phyloP scores from a whole-genome alignment of 1,139 yeast species.

The Ogataea hybrid region DNA sequence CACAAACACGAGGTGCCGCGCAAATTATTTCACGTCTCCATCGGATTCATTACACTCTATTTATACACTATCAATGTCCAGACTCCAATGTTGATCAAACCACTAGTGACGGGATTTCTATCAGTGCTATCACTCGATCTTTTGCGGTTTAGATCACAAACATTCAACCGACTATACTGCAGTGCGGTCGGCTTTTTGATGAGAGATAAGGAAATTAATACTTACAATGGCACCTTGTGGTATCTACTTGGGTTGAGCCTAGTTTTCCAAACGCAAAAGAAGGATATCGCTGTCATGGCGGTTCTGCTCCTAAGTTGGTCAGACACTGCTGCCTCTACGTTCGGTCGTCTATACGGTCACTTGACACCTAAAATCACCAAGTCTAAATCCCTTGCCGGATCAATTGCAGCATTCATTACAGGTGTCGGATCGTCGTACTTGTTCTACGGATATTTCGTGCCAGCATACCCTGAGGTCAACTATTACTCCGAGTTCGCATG shows the following conservation, averaged over 20 bases:
- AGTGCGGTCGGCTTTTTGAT: constrained; percentile 71
- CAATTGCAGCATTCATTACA: constrained; percentile 76
- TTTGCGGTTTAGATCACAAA: constrained; percentile 59
- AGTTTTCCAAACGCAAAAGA: constrained; percentile 68
- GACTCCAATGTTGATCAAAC: constrained; percentile 55
- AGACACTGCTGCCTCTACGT: constrained; percentile 94
- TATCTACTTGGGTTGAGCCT: constrained; percentile 74
- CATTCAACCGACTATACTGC: constrained; percentile 64
- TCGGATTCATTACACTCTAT: constrained; percentile 76
- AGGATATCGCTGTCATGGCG: constrained; percentile 77
- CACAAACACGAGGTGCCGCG: constrained; percentile 84
- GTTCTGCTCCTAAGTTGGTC: constrained; percentile 90
- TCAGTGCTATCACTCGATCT: constrained; percentile 64
- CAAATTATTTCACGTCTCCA: constrained; percentile 81
- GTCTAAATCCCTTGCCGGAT: constrained; percentile 85
- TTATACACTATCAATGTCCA: constrained; percentile 65
- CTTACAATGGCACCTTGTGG: constrained; percentile 82
- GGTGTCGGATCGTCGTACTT: constrained; percentile 66
- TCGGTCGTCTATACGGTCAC: constrained; percentile 83
- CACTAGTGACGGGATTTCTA: constrained; percentile 52
- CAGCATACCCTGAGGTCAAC: constrained; percentile 46
- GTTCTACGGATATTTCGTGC: constrained; percentile 71
- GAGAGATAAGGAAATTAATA: constrained; percentile 72
- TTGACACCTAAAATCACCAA: constrained; percentile 74
- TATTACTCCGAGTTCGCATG: constrained; percentile 59